phyloP scores from a whole-genome alignment of 2,329 filamentous ascomycete genomes.

The Pseudocercospora eumusae region DNA sequence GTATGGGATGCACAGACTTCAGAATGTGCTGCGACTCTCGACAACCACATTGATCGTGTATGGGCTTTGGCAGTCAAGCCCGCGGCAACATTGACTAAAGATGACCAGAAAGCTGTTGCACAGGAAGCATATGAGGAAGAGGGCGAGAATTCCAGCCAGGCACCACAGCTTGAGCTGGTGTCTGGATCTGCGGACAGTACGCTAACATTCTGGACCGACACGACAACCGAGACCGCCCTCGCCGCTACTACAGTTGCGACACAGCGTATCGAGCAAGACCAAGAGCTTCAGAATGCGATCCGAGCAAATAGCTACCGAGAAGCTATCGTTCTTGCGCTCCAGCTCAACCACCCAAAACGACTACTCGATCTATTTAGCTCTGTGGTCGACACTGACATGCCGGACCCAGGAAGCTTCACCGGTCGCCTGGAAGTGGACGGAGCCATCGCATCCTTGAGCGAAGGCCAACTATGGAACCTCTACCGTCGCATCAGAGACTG shows the following conservation, averaged over 20 bases:
- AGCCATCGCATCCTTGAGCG: conserved; percentile 74
- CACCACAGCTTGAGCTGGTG: conserved; percentile 67
- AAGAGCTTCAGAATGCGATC: conserved; percentile 90
- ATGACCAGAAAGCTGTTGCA: conserved; percentile 15
- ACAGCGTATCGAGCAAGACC: conserved; percentile 87
- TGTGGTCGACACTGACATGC: conserved; percentile 65
- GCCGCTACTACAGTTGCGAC: conserved; percentile 72
- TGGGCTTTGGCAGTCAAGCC: conserved; percentile 82
- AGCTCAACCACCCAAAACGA: conserved; percentile 89
- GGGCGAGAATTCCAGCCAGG: conserved; percentile 17
- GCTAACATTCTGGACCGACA: conserved; percentile 94
- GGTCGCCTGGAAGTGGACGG: conserved; percentile 73
- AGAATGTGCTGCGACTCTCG: conserved; percentile 83
- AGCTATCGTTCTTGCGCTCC: conserved; percentile 86
- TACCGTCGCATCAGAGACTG: conserved; percentile 85
- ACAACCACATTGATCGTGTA: conserved; percentile 95
- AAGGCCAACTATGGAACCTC: conserved; percentile 82
- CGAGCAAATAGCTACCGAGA: conserved; percentile 84
- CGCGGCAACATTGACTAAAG: conserved; percentile 31
- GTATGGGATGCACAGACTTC: conserved; percentile 88
- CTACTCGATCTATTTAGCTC: conserved; percentile 80
- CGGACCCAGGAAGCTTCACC: conserved; percentile 64
- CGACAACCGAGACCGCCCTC: conserved; percentile 75
- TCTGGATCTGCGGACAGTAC: conserved; percentile 92
- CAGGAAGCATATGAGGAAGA: conserved; percentile 34